Evolutionary conservation across 371 early-diverging fungal species (phyloP), one percentile per base, ranked within the genome.

Genomic region (Saksenaea oblongispora): DNA sequence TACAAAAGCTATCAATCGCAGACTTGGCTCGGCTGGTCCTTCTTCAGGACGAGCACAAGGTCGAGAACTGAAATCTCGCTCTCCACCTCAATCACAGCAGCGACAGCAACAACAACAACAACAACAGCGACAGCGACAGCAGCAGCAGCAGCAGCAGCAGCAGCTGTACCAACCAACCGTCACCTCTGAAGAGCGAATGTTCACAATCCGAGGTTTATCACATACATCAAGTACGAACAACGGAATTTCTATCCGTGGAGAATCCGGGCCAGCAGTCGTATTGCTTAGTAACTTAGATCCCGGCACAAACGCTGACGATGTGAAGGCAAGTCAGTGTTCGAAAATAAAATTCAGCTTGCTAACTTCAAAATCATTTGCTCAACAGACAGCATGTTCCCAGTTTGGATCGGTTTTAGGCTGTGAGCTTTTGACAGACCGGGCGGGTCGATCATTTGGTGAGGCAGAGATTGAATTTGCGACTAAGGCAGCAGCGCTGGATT

Each of bases 231-330:
- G 28, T 18, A 17, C 42, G 18, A 39, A 34, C 18, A 34, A 51
- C 36, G 68, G 69, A 27, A 55, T 80, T 13, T 71, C 80, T 1
- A 82, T 84, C 55, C 74, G 75, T 44, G 87, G 83, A 14, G 81
- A 80, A 63, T 71, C 76, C 17, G 85, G 84, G 0, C 85, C 86
- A 0, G 78, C 77, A 14, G 75, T 67, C 24, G 79, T 87, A 22
- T 70, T 84, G 56, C 75, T 87, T 54, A 76, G 80, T n/a, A 84
- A 84, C 42, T 69, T 87, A 55, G 84, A 87, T 63, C 79, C 76
- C 31, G 78, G 68, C 24, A 74, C 84, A 0, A 87, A 79, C 57
- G 76, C 84, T 4, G 85, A 85, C 9, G 87, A 87, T 71, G 80
- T 87, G 10, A 76, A 72, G 69, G 87, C 82, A 82, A 66, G 63